A percentile compares a stretch with the other conserved stretches of the same genome.
Evolutionary conservation across 78 protist genomes (phyloP).

Genomic region (Dictyostelium firmibasis): DNA sequence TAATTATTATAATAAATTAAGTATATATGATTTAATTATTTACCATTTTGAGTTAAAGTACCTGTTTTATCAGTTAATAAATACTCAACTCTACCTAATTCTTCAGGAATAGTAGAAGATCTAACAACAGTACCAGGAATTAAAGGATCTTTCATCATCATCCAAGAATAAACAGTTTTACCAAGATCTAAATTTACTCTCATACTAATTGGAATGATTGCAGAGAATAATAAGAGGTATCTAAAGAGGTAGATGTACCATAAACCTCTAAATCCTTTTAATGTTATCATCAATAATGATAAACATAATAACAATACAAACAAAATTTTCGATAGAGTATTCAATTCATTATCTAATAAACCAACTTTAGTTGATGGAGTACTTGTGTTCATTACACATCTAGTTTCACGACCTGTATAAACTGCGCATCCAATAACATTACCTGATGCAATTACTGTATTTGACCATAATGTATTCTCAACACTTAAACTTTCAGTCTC

Average conservation of each 20-base stretch:
- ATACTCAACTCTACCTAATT: conserved; percentile 97
- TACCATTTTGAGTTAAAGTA: conserved; percentile 96
- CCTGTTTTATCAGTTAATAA: conserved; percentile 99
- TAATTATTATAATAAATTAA: too few species aligned
- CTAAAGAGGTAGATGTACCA: conserved; percentile 91
- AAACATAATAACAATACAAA: conserved; percentile 86
- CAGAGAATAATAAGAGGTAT: conserved; percentile 95
- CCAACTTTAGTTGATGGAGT: conserved; percentile 93
- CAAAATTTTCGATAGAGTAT: conserved; percentile 89
- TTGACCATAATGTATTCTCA: conserved; percentile 98
- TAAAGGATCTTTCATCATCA: conserved; percentile 71
- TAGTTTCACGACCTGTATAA: conserved; percentile 97
- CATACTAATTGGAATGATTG: conserved; percentile 97
- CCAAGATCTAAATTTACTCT: conserved; percentile 80
- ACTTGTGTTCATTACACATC: conserved; percentile 94
- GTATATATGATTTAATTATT: too few species aligned
- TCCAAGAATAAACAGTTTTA: conserved; percentile 47
- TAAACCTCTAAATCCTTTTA: conserved; percentile 80
- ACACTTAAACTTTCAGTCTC: conserved; percentile 91
- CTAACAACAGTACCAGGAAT: conserved; percentile 92
- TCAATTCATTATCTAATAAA: conserved; percentile 91
- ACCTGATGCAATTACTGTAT: conserved; percentile 96
- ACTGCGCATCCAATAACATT: conserved; percentile 88
- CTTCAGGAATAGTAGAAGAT: conserved; percentile 96
- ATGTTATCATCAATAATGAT: conserved; percentile 88